These are phyloP conservation scores for Verticillium nubilum DNA, from an alignment of 2,329 filamentous ascomycete genomes.

Conservation along the genomic window DNA sequence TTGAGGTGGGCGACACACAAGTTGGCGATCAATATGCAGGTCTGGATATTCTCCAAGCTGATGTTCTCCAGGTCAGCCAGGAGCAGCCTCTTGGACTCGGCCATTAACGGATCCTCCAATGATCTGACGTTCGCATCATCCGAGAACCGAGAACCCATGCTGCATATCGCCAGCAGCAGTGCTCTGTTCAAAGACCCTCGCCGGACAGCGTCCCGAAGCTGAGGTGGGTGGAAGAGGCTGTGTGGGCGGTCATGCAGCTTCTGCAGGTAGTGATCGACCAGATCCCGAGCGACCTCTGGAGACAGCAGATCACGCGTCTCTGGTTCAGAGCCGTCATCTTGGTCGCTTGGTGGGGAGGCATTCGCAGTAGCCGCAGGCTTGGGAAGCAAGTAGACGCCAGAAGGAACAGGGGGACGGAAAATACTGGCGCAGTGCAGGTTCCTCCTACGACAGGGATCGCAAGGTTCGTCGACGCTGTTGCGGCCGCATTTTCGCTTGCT, in stretches of 20 bases:
- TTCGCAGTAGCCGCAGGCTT: neutral
- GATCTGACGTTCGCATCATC: neutral
- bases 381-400: neutral
- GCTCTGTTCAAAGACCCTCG: conserved; percentile 2
- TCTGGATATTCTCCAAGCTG: conserved; percentile 22
- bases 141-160: conserved; percentile 4
- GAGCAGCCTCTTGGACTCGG: conserved; percentile 14
- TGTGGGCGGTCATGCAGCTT: conserved; percentile 19
- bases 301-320: neutral
- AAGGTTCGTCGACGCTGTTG: conserved; percentile 2
- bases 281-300: neutral
- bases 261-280: conserved; percentile 19
- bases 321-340: neutral
- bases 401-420: neutral
- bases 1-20: conserved; percentile 17
- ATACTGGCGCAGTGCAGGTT: neutral
- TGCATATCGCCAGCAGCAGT: conserved; percentile 4
- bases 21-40: conserved; percentile 24
- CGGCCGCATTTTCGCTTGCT: conserved; percentile 10
- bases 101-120: conserved; percentile 4
- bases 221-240: conserved; percentile 17
- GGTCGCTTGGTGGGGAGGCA: neutral
- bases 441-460: neutral
- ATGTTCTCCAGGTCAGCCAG: conserved; percentile 15
- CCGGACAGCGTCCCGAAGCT: conserved; percentile 5